Percentiles rank a stretch among this genome's conserved stretches.
phyloP scores from a whole-genome alignment of 495 filamentous ascomycete genomes.

The Jackrogersella minutella region DNA sequence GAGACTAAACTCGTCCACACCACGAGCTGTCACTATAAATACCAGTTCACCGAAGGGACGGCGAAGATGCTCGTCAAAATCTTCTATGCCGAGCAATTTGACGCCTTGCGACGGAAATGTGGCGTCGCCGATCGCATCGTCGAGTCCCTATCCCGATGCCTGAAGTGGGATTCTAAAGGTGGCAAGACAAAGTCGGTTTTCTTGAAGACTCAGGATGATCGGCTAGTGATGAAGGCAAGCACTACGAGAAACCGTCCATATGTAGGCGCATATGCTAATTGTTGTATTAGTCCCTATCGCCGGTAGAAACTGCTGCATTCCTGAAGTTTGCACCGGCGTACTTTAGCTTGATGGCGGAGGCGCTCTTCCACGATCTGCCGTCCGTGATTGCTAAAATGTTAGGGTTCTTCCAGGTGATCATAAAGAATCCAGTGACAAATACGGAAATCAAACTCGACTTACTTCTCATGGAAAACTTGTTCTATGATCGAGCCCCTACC shows the following conservation, averaged over 20 bases:
- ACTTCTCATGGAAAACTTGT: slow-evolving; percentile 97
- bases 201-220: slow-evolving; percentile 93
- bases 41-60: slow-evolving; percentile 88
- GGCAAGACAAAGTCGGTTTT: slow-evolving; percentile 99
- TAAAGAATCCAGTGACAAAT: slow-evolving; percentile 92
- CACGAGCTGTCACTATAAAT: slow-evolving; percentile 91
- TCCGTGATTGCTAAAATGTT: slow-evolving; percentile 99
- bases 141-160: slow-evolving; percentile 91
- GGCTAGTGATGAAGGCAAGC: slow-evolving; percentile 80
- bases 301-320: slow-evolving; percentile 92
- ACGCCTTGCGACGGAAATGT: slow-evolving; percentile 90
- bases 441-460: slow-evolving; percentile 95
- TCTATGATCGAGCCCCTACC: slow-evolving; percentile 91
- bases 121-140: slow-evolving; percentile 93
- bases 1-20: slow-evolving; percentile 79
- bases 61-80: slow-evolving; percentile 97
- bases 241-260: too few relatives aligned
- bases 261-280: slow-evolving; percentile 17
- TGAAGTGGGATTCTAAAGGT: slow-evolving; percentile 98
- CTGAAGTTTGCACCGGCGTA: slow-evolving; percentile 94
- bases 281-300: slow-evolving; percentile 69
- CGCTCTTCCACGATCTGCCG: slow-evolving; percentile 93
- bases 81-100: slow-evolving; percentile 97
- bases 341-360: slow-evolving; percentile 96
- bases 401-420: slow-evolving; percentile 95